Evolutionary conservation across 805 yeast genomes (phyloP).

Genomic region (Yarrowia keelungensis): DNA sequence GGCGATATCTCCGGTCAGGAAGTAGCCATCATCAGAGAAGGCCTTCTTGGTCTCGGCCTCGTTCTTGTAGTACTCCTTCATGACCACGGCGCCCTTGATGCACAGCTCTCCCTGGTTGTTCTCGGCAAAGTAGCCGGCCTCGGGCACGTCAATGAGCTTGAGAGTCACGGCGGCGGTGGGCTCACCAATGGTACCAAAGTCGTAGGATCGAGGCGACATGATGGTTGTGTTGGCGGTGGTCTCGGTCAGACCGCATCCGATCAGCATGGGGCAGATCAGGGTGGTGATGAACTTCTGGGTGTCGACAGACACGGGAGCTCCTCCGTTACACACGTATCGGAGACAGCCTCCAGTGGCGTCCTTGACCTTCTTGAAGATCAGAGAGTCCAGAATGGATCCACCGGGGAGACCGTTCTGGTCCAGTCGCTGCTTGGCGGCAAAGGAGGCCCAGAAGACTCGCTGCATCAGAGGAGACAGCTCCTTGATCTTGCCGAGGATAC

Average conservation of each 20-base stretch:
- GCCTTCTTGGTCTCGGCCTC: conserved; percentile 79
- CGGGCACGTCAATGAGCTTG: conserved; percentile 88
- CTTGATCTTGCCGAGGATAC: conserved; percentile 77
- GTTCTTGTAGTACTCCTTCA: conserved; percentile 81
- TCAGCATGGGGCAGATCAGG: conserved; percentile 81
- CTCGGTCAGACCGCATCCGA: conserved; percentile 97
- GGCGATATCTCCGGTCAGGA: conserved; percentile 95
- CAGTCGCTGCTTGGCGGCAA: conserved; percentile 71
- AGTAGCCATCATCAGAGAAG: conserved; percentile 88
- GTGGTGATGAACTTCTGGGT: conserved; percentile 83
- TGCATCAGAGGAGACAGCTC: conserved; percentile 70
- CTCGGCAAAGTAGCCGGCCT: conserved; percentile 88
- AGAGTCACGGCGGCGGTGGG: conserved; percentile 82
- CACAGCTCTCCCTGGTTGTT: conserved; percentile 92
- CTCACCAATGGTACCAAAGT: conserved; percentile 81
- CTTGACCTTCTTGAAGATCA: conserved; percentile 85
- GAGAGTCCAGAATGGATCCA: conserved; percentile 72
- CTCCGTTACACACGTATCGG: conserved; percentile 81
- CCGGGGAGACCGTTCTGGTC: conserved; percentile 69
- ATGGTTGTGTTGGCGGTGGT: conserved; percentile 89
- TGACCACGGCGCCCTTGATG: conserved; percentile 75
- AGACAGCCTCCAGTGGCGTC: conserved; percentile 94
- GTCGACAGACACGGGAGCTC: conserved; percentile 82
- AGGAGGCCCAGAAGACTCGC: conserved; percentile 89
- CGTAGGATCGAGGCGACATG: conserved; percentile 67